phyloP scores from a whole-genome alignment of 805 yeast species.

The Cyberlindnera bimundalis region DNA sequence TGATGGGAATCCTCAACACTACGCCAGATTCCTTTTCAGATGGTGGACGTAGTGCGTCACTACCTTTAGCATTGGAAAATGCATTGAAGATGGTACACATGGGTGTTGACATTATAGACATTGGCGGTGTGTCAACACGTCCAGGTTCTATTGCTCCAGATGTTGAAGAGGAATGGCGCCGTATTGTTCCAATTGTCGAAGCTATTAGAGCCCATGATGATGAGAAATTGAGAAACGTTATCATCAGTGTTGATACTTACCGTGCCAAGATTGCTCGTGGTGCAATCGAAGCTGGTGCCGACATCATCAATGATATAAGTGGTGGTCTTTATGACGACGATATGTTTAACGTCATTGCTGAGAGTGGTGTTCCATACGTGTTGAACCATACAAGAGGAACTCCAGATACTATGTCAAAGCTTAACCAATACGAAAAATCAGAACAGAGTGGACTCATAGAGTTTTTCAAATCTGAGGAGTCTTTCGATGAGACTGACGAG shows the following conservation, averaged over 20 bases:
- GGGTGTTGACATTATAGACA: slow-evolving; percentile 78
- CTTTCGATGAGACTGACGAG: slow-evolving; percentile 26
- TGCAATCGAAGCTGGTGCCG: slow-evolving; percentile 75
- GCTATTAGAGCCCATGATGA: slow-evolving; percentile 48
- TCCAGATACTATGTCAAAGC: slow-evolving; percentile 63
- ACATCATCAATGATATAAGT: slow-evolving; percentile 87
- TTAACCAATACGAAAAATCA: slow-evolving; percentile 50
- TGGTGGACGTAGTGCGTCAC: slow-evolving; percentile 53
- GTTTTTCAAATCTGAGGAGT: slow-evolving; percentile 25
- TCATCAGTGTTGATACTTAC: slow-evolving; percentile 87
- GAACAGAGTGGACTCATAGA: slow-evolving; percentile 37
- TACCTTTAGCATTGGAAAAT: slow-evolving; percentile 40
- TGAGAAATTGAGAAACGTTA: slow-evolving; percentile 35
- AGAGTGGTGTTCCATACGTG: slow-evolving; percentile 69
- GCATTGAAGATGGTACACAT: slow-evolving; percentile 48
- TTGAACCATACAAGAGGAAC: slow-evolving; percentile 85
- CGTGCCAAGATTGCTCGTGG: slow-evolving; percentile 69
- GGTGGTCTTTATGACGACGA: slow-evolving; percentile 68
- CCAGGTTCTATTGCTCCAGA: slow-evolving; percentile 72
- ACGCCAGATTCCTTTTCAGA: slow-evolving; percentile 97
- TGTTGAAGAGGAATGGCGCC: slow-evolving; percentile 58
- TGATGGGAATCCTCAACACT: slow-evolving; percentile 86
- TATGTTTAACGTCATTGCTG: slow-evolving; percentile 69
- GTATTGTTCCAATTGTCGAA: slow-evolving; percentile 69
- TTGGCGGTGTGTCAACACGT: slow-evolving; percentile 93